Base-by-base conservation (phyloP, 1,284 basidiomycete species). In the Ceratobasidium sp. region DNA sequence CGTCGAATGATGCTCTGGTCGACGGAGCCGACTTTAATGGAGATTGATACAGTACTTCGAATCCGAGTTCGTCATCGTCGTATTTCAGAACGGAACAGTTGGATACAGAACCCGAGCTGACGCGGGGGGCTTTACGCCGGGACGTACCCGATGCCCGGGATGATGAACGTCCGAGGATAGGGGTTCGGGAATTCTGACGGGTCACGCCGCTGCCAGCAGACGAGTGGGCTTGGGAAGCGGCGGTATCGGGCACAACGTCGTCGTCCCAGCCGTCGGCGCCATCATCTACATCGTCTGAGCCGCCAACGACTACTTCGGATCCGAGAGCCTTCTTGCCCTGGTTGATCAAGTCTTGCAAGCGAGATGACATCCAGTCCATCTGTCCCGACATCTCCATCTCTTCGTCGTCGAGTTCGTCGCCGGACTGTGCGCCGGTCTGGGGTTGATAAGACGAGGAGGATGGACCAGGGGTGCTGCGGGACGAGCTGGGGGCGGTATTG, bases 321-420 rank as follows among this genome's bases (percentile, higher is more conserved):
- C 78, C 80, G 15, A 80, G 79, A 10, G 80, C 80, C 52, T 75
- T 76, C 48, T 78, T 77, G n/a, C 80, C 80, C 50, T 80, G 73
- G 28, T 67, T 73, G 44, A 80, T 80, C 57, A 80, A 71, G 38
- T 77, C 66, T 23, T 76, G 80, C 13, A 80, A 66, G 17, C 77
- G 78, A 17, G 65, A 66, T n/a, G 68, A 73, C 80, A 80, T 80
- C 77, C 79, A 80, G 52, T 80, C 80, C 80, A 80, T 80, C 40
- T 79, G 78, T 10, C 67, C 74, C 13, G 65, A 73, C 44, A 73
- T 73, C 57, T 89, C 88, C 7, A 87, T 84, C 15, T 85, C 87
- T 12, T 81, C 82, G 48, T 85, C 84, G 3, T 80, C 80, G 44
- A 82, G 82, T 4, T 82, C 80, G 46, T 85, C 1, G 81, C 83